Conservation (phyloP, 495 filamentous ascomycete species). For the Cladorrhinum samala region DNA sequence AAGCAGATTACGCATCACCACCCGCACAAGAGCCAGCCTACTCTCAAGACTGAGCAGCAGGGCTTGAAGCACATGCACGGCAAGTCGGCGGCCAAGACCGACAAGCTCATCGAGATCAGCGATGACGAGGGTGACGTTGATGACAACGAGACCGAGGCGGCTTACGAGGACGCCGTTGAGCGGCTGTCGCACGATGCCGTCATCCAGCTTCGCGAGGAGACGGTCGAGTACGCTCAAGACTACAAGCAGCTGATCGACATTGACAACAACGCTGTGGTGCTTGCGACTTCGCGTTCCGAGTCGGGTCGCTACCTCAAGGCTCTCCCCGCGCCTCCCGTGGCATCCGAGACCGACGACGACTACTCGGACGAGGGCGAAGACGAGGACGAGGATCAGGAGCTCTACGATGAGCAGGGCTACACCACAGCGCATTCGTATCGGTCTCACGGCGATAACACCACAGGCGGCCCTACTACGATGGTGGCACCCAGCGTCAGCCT, state of each 20-base stretch:
- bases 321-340: constrained; percentile 10
- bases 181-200: constrained; percentile 21
- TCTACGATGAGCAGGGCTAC: constrained; percentile 78
- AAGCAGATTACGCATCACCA: constrained; percentile 31
- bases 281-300: not conserved
- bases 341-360: constrained; percentile 60
- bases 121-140: constrained; percentile 22
- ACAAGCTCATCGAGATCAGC: constrained; percentile 16
- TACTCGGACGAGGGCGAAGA: constrained; percentile 76
- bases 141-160: constrained; percentile 31
- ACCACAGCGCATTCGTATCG: constrained; percentile 67
- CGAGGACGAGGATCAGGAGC: constrained; percentile 57
- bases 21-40: constrained; percentile 41
- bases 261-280: constrained; percentile 2
- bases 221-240: not conserved
- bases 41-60: constrained; percentile 26
- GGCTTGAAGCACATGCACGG: constrained; percentile 28
- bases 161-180: constrained; percentile 42
- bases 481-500: constrained; percentile 65
- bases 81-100: constrained; percentile 19
- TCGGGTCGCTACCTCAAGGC: constrained; percentile 11
- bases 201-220: not conserved
- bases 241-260: constrained; percentile 1
- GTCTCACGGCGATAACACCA: constrained; percentile 76
- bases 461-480: constrained; percentile 58